A percentile compares a stretch with the other conserved stretches of the same genome.
Conservation (phyloP, 2,329 filamentous ascomycete genomes). For the Rhynchosporium agropyri region DNA sequence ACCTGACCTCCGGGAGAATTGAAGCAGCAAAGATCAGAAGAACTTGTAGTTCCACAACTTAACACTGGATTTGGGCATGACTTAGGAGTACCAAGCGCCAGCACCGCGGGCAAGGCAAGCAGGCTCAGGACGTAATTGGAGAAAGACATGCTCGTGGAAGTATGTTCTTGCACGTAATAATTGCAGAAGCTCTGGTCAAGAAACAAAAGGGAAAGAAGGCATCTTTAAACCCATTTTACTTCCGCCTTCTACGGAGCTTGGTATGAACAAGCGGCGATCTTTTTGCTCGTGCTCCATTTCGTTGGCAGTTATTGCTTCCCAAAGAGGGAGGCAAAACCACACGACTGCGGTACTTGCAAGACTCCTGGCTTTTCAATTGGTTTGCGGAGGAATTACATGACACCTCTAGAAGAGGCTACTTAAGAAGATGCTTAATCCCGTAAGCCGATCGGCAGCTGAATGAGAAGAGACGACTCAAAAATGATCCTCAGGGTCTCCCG, state of each 20-base stretch:
- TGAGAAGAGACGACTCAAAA: slow-evolving; percentile 19
- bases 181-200: background rate
- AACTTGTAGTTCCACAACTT: slow-evolving; percentile 62
- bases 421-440: slow-evolving; percentile 25
- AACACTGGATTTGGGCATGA: slow-evolving; percentile 35
- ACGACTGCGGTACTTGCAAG: slow-evolving; percentile 19
- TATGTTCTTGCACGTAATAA: background rate
- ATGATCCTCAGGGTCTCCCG: slow-evolving; percentile 26
- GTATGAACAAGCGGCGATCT: slow-evolving; percentile 21
- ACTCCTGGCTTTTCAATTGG: slow-evolving; percentile 25
- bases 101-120: slow-evolving; percentile 25
- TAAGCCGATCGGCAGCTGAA: slow-evolving; percentile 32
- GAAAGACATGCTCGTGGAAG: slow-evolving; percentile 19
- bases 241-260: slow-evolving; percentile 14
- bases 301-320: slow-evolving; percentile 26
- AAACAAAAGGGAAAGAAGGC: slow-evolving; percentile 3
- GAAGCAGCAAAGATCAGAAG: slow-evolving; percentile 71
- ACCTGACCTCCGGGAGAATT: slow-evolving; percentile 68
- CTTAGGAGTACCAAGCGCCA: slow-evolving; percentile 32
- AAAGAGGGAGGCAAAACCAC: slow-evolving; percentile 29
- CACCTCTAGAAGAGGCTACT: slow-evolving; percentile 10
- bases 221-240: slow-evolving; percentile 20
- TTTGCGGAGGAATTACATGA: slow-evolving; percentile 23
- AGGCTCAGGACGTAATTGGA: slow-evolving; percentile 19
- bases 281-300: slow-evolving; percentile 25